Evolutionary conservation across 2,329 filamentous ascomycete species (phyloP).

Genomic region (Epichloe festucae): DNA sequence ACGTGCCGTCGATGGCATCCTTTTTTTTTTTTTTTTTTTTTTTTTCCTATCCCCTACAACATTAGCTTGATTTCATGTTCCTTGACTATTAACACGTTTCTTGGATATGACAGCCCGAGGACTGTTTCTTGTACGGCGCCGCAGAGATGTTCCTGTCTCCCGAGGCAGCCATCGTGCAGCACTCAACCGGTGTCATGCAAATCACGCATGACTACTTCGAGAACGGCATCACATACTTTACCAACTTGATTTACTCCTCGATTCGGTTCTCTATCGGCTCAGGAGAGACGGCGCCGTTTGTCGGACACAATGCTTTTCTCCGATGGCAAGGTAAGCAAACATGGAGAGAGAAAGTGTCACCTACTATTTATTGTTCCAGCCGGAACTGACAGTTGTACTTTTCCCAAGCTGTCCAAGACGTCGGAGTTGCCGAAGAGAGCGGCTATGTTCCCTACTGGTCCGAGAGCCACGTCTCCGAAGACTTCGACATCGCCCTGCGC

Average conservation of each 20-base stretch:
- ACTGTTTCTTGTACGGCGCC: constrained; percentile 57
- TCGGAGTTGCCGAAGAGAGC: constrained; percentile 17
- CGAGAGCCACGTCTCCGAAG: constrained; percentile 62
- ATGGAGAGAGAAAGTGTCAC: neutral
- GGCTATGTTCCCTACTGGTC: constrained; percentile 60
- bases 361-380: neutral
- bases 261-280: constrained; percentile 59
- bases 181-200: constrained; percentile 65
- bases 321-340: constrained; percentile 38
- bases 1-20: neutral
- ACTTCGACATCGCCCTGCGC: constrained; percentile 64
- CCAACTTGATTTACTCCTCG: constrained; percentile 62
- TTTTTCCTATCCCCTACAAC: neutral
- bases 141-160: constrained; percentile 59
- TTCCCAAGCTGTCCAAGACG: constrained; percentile 21
- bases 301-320: constrained; percentile 65
- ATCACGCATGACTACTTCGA: constrained; percentile 62
- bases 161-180: constrained; percentile 59
- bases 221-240: constrained; percentile 63
- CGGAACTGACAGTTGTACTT: neutral
- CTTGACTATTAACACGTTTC: neutral
- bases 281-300: constrained; percentile 62
- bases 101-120: constrained; percentile 28
- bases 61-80: neutral
- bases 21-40: too few relatives aligned